These are phyloP conservation scores for Sporodiniella umbellata DNA, from an alignment of 371 early-diverging fungal species.

Conservation along the genomic window DNA sequence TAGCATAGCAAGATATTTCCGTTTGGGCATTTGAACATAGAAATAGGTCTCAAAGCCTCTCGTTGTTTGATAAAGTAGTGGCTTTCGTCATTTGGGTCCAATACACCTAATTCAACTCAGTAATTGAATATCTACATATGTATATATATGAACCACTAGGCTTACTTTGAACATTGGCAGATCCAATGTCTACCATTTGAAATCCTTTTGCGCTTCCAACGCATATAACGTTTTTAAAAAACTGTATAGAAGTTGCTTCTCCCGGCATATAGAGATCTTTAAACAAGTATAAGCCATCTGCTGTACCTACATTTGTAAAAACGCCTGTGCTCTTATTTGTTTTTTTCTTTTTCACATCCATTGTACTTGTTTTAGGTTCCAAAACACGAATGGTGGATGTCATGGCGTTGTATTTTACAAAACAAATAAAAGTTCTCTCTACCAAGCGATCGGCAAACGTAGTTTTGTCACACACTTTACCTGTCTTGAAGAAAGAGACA, in stretches of 20 bases:
- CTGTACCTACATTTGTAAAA: conserved; percentile 32
- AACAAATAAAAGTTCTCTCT: conserved; percentile 54
- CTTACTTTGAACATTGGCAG: conserved; percentile 56
- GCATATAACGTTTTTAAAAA: conserved; percentile 76
- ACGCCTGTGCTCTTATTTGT: conserved; percentile 37
- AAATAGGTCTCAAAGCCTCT: conserved; percentile 58
- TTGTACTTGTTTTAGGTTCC: conserved; percentile 54
- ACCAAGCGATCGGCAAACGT: conserved; percentile 3
- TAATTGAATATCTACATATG: too few species aligned
- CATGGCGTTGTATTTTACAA: conserved; percentile 63
- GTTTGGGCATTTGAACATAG: conserved; percentile 70
- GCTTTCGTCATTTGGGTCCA: conserved; percentile 27
- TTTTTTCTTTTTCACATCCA: conserved; percentile 41
- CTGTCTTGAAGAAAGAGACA: conserved; percentile 84
- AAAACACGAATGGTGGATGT: conserved; percentile 70
- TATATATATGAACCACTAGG: not conserved
- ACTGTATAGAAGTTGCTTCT: conserved; percentile 79
- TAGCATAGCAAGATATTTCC: conserved; percentile 86
- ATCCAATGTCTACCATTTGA: conserved; percentile 82
- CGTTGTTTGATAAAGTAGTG: conserved; percentile 17
- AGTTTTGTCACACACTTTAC: conserved; percentile 63
- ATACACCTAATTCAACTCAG: conserved; percentile 23
- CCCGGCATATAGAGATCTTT: conserved; percentile 90
- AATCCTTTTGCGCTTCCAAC: conserved; percentile 91
- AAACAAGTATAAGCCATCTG: conserved; percentile 54